These are phyloP conservation scores for Auxenochlorella pyrenoidosa DNA, from an alignment of 139 green algal genomes.

Conservation along the genomic window DNA sequence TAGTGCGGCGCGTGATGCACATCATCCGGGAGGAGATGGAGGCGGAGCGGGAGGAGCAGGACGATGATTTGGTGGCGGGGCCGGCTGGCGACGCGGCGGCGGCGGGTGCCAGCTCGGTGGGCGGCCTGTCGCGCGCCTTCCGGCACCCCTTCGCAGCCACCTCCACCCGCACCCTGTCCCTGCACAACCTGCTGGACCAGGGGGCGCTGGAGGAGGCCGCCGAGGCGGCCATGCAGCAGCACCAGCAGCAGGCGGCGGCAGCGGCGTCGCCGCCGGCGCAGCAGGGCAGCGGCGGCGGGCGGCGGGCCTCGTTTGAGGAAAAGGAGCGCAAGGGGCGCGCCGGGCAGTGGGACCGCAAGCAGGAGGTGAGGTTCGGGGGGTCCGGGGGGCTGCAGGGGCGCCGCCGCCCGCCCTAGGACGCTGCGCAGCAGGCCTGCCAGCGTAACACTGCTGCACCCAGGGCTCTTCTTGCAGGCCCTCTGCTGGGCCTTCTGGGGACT, in stretches of 20 bases:
- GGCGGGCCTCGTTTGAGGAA: not conserved
- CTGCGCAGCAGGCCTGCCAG: too few relatives aligned
- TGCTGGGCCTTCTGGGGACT: not conserved
- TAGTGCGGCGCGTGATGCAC: constrained; percentile 90
- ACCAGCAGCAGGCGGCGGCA: constrained; percentile 12
- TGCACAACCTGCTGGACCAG: constrained; percentile 86
- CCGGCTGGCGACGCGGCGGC: not conserved
- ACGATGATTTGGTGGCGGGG: not conserved
- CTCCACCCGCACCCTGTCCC: constrained; percentile 61
- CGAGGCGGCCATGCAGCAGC: not conserved
- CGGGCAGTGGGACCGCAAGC: constrained; percentile 69
- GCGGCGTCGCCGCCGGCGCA: not conserved
- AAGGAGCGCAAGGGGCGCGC: constrained; percentile 12
- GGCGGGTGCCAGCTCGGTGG: not conserved
- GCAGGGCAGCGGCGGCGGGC: constrained; percentile 2
- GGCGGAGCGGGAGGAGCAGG: constrained; percentile 60
- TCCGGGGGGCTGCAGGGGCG: too few relatives aligned
- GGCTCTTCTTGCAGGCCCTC: too few relatives aligned
- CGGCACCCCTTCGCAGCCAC: constrained; percentile 42
- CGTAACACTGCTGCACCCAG: too few relatives aligned
- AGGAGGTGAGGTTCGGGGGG: constrained; percentile 18
- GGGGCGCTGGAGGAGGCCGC: constrained; percentile 63
- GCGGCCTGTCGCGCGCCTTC: constrained; percentile 39
- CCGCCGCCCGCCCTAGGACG: too few relatives aligned
- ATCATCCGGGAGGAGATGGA: constrained; percentile 93